Percentiles rank a stretch among this genome's conserved stretches.
Evolutionary conservation across 2,329 filamentous ascomycete species (phyloP).

Genomic region (Trichoderma aggressivum): DNA sequence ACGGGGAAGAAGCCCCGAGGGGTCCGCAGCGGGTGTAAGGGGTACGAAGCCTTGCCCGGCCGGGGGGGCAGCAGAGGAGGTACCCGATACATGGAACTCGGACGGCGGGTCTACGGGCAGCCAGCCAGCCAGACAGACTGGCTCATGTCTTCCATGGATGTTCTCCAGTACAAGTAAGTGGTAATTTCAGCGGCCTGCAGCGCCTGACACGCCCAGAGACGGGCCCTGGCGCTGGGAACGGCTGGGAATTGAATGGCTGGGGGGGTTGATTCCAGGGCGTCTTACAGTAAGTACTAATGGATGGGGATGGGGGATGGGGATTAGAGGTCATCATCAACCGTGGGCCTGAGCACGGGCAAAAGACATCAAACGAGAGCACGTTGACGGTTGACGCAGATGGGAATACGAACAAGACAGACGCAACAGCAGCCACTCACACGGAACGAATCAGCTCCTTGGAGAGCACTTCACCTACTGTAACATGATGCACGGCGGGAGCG

Average conservation of each 20-base stretch:
- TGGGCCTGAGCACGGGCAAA: too few relatives aligned
- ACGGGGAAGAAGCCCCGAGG: constrained; percentile 1
- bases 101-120: not conserved
- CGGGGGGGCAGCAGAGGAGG: not conserved
- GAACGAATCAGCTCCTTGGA: not conserved
- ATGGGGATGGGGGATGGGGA: too few relatives aligned
- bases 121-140: not conserved
- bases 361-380: too few relatives aligned
- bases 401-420: not conserved
- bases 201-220: not conserved
- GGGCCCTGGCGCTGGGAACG: too few relatives aligned
- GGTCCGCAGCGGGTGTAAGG: constrained; percentile 12
- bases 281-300: too few relatives aligned
- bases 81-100: not conserved
- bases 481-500: not conserved
- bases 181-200: constrained; percentile 8
- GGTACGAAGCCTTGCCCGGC: constrained; percentile 7
- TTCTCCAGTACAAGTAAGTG: not conserved
- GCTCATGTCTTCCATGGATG: not conserved
- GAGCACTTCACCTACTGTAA: too few relatives aligned
- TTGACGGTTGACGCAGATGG: not conserved
- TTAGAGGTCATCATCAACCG: too few relatives aligned
- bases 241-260: too few relatives aligned
- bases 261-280: not conserved
- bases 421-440: not conserved